phyloP scores from a whole-genome alignment of 2,329 filamentous ascomycete genomes.

The Sporothrix luriei region DNA sequence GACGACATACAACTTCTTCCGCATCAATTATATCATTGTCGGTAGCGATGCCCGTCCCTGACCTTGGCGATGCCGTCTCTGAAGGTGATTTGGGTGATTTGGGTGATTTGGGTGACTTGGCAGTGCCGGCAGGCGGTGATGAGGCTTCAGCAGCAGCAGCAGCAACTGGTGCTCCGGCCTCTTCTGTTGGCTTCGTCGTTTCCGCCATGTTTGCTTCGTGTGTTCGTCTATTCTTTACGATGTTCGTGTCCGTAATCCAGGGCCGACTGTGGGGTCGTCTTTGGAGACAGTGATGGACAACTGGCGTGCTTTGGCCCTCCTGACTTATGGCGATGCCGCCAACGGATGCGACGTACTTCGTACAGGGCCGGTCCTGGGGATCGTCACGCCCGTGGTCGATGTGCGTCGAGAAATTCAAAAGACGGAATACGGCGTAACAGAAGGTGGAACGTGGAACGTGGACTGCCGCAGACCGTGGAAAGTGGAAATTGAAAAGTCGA shows the following conservation, averaged over 20 bases:
- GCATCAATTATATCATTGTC: slow-evolving; percentile 26
- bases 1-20: slow-evolving; percentile 24
- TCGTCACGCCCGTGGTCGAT: neutral
- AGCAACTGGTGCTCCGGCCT: neutral
- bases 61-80: neutral
- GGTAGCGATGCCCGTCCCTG: neutral
- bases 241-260: neutral
- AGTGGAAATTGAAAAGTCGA: neutral
- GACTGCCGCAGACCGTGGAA: neutral
- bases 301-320: too few species aligned
- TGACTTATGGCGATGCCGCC: neutral
- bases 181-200: neutral
- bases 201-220: neutral
- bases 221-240: neutral
- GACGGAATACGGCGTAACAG: neutral
- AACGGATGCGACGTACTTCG: neutral
- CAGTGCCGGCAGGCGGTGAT: neutral
- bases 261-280: neutral
- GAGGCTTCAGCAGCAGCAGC: neutral
- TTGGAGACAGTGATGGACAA: neutral
- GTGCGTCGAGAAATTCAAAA: neutral
- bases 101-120: neutral
- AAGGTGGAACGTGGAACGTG: too few species aligned
- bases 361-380: neutral
- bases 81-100: neutral